Percentiles rank a stretch among this genome's conserved stretches.
Conservation (phyloP, 1,284 basidiomycete genomes). For the Leccinum pachyderme region DNA sequence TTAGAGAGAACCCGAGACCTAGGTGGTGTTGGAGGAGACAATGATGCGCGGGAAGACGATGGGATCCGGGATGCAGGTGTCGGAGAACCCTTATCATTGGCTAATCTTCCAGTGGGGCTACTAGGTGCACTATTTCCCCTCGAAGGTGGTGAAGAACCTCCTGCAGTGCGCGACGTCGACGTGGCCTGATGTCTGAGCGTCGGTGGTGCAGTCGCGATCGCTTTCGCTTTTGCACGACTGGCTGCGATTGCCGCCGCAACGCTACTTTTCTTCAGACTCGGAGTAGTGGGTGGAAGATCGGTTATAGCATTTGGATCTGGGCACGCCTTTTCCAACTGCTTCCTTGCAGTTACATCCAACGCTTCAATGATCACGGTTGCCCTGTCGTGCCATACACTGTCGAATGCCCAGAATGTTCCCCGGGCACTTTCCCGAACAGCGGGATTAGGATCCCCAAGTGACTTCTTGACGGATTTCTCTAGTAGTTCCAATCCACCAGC, state of each 20-base stretch:
- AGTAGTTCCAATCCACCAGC: slow-evolving; percentile 66
- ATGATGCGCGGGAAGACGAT: slow-evolving; percentile 39
- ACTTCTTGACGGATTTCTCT: slow-evolving; percentile 71
- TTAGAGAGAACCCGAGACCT: slow-evolving; percentile 44
- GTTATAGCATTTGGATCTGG: slow-evolving; percentile 52
- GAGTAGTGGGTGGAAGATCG: slow-evolving; percentile 43
- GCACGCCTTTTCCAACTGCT: slow-evolving; percentile 84
- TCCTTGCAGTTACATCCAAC: slow-evolving; percentile 71
- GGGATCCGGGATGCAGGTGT: slow-evolving; percentile 40
- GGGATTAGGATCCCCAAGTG: slow-evolving; percentile 77
- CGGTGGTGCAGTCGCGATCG: slow-evolving; percentile 77
- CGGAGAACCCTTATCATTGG: slow-evolving; percentile 38
- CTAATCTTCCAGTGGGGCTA: slow-evolving; percentile 34
- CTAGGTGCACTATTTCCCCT: slow-evolving; percentile 44
- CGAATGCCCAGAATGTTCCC: slow-evolving; percentile 78
- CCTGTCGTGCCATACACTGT: slow-evolving; percentile 72
- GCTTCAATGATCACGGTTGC: slow-evolving; percentile 62
- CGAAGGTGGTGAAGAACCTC: slow-evolving; percentile 44
- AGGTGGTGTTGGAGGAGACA: slow-evolving; percentile 44
- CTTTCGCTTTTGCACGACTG: slow-evolving; percentile 78
- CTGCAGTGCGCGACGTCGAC: slow-evolving; percentile 51
- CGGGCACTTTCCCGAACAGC: slow-evolving; percentile 77
- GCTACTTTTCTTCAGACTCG: slow-evolving; percentile 69
- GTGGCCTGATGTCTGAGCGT: slow-evolving; percentile 76
- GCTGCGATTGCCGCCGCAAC: slow-evolving; percentile 81